Conservation (phyloP, 2,329 filamentous ascomycete species). For the Fusarium pseudonygamai region DNA sequence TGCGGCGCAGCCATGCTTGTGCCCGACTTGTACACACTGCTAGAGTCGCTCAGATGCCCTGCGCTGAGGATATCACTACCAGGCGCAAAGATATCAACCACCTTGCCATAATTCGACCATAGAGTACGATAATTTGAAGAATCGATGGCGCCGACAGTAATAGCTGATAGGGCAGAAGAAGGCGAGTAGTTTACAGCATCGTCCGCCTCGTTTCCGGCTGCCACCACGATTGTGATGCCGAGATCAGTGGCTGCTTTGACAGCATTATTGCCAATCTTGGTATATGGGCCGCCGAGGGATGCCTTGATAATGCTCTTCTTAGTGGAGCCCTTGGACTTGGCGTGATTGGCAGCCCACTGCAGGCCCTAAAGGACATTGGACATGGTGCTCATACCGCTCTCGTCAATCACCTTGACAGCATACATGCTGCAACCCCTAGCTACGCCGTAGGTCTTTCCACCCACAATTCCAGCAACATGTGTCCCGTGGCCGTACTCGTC, state of each 20-base stretch:
- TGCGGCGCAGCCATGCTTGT: constrained; percentile 61
- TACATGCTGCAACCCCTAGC: constrained; percentile 43
- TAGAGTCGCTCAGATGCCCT: neutral
- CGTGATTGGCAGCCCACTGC: constrained; percentile 47
- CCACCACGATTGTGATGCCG: neutral
- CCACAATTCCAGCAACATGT: constrained; percentile 45
- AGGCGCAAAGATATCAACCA: constrained; percentile 14
- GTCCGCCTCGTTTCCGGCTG: neutral
- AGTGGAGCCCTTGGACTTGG: constrained; percentile 4
- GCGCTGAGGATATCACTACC: neutral
- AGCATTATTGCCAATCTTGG: neutral
- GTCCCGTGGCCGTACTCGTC: constrained; percentile 45
- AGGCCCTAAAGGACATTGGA: constrained; percentile 30
- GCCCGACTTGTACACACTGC: neutral
- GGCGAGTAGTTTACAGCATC: constrained; percentile 3
- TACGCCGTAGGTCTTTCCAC: constrained; percentile 45
- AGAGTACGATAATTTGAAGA: neutral
- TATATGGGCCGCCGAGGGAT: neutral
- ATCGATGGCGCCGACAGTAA: constrained; percentile 4
- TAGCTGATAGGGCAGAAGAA: neutral
- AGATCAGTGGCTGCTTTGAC: constrained; percentile 6
- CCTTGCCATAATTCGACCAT: constrained; percentile 7
- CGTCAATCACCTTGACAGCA: constrained; percentile 45
- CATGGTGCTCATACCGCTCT: neutral
- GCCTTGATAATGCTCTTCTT: constrained; percentile 7